Base-by-base conservation (phyloP, 225 moss, liverwort and hornwort species). In the Straminergon stramineum region DNA sequence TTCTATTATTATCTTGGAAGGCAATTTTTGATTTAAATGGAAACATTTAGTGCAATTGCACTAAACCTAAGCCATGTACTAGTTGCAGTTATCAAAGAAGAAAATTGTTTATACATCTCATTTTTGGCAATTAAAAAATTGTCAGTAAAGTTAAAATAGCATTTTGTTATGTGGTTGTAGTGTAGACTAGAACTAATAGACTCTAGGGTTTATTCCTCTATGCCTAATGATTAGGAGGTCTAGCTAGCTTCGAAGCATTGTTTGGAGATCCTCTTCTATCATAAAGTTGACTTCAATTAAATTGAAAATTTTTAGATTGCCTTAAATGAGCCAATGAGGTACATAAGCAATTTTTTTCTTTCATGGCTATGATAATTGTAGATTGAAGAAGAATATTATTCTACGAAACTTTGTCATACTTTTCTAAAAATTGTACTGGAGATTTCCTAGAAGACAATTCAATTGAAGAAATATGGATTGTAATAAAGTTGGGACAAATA, bases 211-310 rank as follows among this genome's bases (percentile, higher is more conserved):
- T 77, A 2, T 35, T 55, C 15, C 2, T 55, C 9, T 0, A 35
- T 23, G 35, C 8, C 9, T 23, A 55, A 78, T 35, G 15, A 53
- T 51, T 78, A 37, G 5, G 20, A 51, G 12, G 22, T 53, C 9
- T 1, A 6, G 0, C 2, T 78, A 55, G 35, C 23, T 37, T 23
- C 0, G 55, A 0, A 55, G 55, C 0, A 0, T 1, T 23, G 14
- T 78, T 55, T 55, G 0, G 3, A 24, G 15, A 62, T 43, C 32
- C 1, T 81, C 7, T 18, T 27, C 5, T 43, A 32, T 14, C 2
- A 32, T 2, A 1, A 63, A 60, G 9, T 0, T 62, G 31, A 17
- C 4, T 62, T 30, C 17, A 82, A 32, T 63, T 30, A 63, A 43
- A 43, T 20, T 32, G 30, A 1, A 1, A 21, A 43, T 20, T 56